Evolutionary conservation across 352 stramenopile genomes (phyloP).

Genomic region (Halophytophthora polymorphica): DNA sequence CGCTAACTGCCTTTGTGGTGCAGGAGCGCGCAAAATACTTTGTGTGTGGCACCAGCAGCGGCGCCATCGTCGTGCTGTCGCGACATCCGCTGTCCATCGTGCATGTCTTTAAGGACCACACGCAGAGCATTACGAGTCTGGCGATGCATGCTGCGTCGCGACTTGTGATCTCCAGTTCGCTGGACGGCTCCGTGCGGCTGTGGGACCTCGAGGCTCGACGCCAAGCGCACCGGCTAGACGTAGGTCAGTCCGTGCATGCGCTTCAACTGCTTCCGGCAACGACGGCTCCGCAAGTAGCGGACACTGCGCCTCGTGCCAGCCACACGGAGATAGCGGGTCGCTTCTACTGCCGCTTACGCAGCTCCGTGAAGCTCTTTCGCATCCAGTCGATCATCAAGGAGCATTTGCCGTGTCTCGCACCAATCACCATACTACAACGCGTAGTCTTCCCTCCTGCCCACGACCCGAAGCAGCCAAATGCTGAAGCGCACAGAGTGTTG

Average conservation of each 20-base stretch:
- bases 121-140: slow-evolving; percentile 48
- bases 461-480: background rate
- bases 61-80: slow-evolving; percentile 54
- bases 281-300: slow-evolving; percentile 1
- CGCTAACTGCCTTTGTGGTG: slow-evolving; percentile 60
- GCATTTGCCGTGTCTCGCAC: slow-evolving; percentile 50
- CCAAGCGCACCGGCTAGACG: slow-evolving; percentile 59
- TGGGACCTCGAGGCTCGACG: slow-evolving; percentile 66
- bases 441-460: slow-evolving; percentile 27
- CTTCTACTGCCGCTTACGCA: slow-evolving; percentile 64
- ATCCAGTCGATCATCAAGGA: slow-evolving; percentile 75
- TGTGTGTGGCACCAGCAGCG: slow-evolving; percentile 55
- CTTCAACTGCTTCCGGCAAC: slow-evolving; percentile 39
- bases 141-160: slow-evolving; percentile 45
- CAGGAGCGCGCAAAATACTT: slow-evolving; percentile 70
- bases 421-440: slow-evolving; percentile 54
- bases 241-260: slow-evolving; percentile 39
- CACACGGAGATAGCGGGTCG: slow-evolving; percentile 32
- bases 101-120: slow-evolving; percentile 73
- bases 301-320: background rate
- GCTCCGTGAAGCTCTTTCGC: slow-evolving; percentile 46
- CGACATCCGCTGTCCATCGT: slow-evolving; percentile 52
- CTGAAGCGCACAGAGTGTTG: too few relatives aligned
- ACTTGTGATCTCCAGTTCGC: slow-evolving; percentile 65
- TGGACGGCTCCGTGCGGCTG: slow-evolving; percentile 61